These are phyloP conservation scores for Schizothecium vesticola DNA, from an alignment of 495 filamentous ascomycete genomes.

Conservation along the genomic window DNA sequence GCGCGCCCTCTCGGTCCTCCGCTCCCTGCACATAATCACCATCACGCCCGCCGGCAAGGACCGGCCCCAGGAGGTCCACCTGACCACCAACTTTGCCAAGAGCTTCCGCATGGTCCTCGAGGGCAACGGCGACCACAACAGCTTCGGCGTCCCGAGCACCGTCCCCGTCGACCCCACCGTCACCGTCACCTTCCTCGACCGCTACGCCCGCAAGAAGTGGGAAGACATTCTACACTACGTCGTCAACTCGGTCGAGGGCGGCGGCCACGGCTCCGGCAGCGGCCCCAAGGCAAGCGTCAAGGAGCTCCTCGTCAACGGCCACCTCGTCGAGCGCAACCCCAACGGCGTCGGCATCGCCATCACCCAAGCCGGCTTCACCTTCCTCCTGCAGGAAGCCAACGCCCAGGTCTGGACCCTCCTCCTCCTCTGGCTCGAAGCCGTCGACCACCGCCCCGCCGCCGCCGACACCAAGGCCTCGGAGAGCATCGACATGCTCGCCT, in stretches of 20 bases:
- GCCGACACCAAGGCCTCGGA: constrained; percentile 57
- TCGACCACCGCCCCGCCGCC: constrained; percentile 45
- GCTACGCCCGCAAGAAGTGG: constrained; percentile 84
- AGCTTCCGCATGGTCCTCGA: constrained; percentile 80
- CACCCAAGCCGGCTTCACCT: constrained; percentile 87
- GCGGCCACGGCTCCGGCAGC: constrained; percentile 31
- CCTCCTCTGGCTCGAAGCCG: constrained; percentile 84
- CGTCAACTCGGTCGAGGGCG: constrained; percentile 52
- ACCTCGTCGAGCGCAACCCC: constrained; percentile 64
- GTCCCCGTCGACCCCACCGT: constrained; percentile 53
- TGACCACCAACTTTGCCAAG: constrained; percentile 68
- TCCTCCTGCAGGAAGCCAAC: constrained; percentile 89
- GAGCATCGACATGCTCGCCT: constrained; percentile 86
- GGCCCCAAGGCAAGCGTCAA: constrained; percentile 74
- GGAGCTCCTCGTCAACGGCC: constrained; percentile 67
- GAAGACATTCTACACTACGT: constrained; percentile 94
- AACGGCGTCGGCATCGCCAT: constrained; percentile 55
- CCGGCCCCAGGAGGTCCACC: constrained; percentile 57
- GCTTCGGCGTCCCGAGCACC: constrained; percentile 79
- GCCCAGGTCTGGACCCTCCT: constrained; percentile 94
- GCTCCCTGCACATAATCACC: constrained; percentile 74
- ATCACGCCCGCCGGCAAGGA: constrained; percentile 51
- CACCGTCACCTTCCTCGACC: constrained; percentile 67
- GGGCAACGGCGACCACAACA: constrained; percentile 76
- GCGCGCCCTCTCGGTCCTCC: constrained; percentile 71